Base-by-base conservation (phyloP, 139 green algal genomes). In the Volvox africanus region DNA sequence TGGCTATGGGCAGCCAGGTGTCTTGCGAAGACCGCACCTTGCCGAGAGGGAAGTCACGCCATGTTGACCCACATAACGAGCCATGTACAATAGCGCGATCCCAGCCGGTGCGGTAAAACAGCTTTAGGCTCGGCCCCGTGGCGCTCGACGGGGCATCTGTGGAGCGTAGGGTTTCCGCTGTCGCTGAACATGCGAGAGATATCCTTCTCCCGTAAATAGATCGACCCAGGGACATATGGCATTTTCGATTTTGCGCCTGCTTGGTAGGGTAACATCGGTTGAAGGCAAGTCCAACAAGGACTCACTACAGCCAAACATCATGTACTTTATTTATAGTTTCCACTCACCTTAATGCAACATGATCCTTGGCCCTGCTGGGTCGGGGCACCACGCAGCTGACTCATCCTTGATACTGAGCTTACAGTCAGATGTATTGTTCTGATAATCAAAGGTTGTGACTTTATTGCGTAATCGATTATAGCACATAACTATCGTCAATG, bases 21-120 rank as follows among this genome's bases (percentile, higher is more conserved):
- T 55, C 44, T 55, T 9, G 44, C 5, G 16, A 9, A 32, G 28
- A 2, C 12, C 82, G 6, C 35, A 81, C 84, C 90, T 91, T 91
- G 24, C 68, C 30, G 19, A 96, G 85, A 5, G 85, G 73, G 50
- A 80, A 91, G 65, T 93, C 88, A 22, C 76, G 69, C 95, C 95
- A 97, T 2, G 77, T 26, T 0, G 79, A 92, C 2, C 93, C 94
- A 32, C 55, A 65, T 2, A 96, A 18, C 11, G 93, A 96, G 36
- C 91, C 89, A 84, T 97, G 95, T 19, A 96, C 26, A 1, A 92
- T 32, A 2, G 91, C 93, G n/a, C 71, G 62, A 28, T 92, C 30
- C 95, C 95, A 97, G 6, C 61, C 68, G 14, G 88, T 96, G 36
- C 88, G 68, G 89, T 97, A 97, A 89, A 90, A 94, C 2, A 94